A percentile compares a stretch with the other conserved stretches of the same genome.
phyloP scores from a whole-genome alignment of 2,329 filamentous ascomycete species.

The Colletotrichum spinosum region DNA sequence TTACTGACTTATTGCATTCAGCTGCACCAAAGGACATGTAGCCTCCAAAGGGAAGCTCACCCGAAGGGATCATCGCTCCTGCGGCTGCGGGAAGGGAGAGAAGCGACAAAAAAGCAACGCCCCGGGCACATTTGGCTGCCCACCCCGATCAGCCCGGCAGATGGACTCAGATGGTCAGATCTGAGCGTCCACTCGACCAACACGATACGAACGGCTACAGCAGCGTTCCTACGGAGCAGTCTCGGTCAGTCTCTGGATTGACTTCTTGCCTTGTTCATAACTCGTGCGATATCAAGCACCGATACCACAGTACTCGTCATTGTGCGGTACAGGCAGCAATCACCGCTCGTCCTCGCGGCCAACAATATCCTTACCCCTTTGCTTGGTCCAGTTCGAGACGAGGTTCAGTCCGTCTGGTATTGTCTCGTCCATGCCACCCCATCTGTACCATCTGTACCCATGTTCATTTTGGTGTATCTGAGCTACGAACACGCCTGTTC shows the following conservation, averaged over 20 bases:
- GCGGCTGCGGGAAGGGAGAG: slow-evolving; percentile 7
- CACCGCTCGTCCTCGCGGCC: no score
- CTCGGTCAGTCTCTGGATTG: no score
- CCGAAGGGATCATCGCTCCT: slow-evolving; percentile 1
- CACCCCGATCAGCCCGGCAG: slow-evolving; percentile 1
- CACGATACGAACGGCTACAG: no score
- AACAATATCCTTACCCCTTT: neutral
- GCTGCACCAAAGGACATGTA: slow-evolving; percentile 13
- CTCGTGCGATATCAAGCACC: no score
- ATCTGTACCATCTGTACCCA: neutral
- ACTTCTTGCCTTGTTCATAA: no score
- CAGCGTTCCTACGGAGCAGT: no score
- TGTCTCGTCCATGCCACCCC: slow-evolving; percentile 28
- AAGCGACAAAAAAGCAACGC: slow-evolving; percentile 10
- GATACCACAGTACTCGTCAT: no score
- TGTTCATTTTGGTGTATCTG: no score
- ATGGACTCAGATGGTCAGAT: slow-evolving; percentile 7
- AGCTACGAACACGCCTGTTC: no score
- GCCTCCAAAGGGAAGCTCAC: slow-evolving; percentile 1
- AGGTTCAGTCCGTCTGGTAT: slow-evolving; percentile 14
- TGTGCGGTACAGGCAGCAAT: no score
- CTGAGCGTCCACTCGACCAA: no score
- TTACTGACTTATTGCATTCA: slow-evolving; percentile 3
- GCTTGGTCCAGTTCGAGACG: slow-evolving; percentile 21
- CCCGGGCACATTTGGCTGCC: no score